phyloP scores from a whole-genome alignment of 2,329 filamentous ascomycete species.

The Orbilia blumenaviensis region DNA sequence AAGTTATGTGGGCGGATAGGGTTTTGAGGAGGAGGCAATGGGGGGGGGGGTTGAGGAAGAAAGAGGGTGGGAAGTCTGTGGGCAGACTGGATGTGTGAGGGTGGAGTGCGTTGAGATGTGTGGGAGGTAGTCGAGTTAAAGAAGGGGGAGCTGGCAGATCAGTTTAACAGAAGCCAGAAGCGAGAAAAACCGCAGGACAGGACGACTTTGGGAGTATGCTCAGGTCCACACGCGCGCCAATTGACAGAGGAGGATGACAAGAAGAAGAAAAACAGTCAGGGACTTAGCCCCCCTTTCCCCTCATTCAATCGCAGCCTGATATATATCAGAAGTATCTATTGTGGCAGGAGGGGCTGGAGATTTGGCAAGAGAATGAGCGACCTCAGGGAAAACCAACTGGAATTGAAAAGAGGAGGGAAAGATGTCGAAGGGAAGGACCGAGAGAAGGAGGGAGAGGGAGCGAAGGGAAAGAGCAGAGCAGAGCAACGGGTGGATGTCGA shows the following conservation, averaged over 20 bases:
- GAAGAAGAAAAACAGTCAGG: conserved; percentile 24
- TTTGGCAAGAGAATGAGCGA: conserved; percentile 18
- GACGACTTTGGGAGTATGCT: conserved; percentile 5
- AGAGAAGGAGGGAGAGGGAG: conserved; percentile 19
- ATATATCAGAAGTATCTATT: too few relatives aligned
- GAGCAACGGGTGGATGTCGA: conserved; percentile 41
- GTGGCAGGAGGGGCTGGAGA: conserved; percentile 1
- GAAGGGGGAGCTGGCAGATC: conserved; percentile 52
- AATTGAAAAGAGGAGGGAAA: conserved; percentile 7
- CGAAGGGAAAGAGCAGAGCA: not conserved
- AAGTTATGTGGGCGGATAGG: conserved; percentile 4
- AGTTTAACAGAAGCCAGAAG: conserved; percentile 46
- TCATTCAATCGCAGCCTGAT: conserved; percentile 27
- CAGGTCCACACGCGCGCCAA: conserved; percentile 49
- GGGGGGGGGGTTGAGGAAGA: not conserved
- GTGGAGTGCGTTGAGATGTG: conserved; percentile 49
- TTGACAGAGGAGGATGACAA: not conserved
- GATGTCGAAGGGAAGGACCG: conserved; percentile 38
- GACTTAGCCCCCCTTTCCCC: conserved; percentile 23
- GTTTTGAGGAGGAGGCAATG: conserved; percentile 19
- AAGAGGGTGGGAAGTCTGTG: conserved; percentile 5
- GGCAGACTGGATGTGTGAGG: conserved; percentile 7
- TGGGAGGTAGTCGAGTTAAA: conserved; percentile 51
- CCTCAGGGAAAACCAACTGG: conserved; percentile 4
- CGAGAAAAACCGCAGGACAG: conserved; percentile 44